Evolutionary conservation across 2,329 filamentous ascomycete species (phyloP).

Genomic region (Hypomyces perniciosus): DNA sequence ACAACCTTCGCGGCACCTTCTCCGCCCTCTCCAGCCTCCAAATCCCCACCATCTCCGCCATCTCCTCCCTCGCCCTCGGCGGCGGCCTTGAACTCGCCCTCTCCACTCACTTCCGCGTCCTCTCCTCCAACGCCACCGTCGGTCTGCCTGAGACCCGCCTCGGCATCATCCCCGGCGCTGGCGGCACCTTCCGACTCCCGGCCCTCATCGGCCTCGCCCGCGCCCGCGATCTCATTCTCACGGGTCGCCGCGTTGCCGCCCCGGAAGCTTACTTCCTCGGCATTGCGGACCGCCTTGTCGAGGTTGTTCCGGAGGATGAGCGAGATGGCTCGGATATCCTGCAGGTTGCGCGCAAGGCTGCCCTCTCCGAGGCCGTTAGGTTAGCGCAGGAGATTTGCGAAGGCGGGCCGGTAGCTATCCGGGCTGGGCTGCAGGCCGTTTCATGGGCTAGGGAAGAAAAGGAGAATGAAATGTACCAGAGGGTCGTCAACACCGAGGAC

Average conservation of each 20-base stretch:
- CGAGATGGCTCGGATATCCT: constrained; percentile 40
- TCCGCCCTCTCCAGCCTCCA: constrained; percentile 66
- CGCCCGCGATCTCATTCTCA: constrained; percentile 86
- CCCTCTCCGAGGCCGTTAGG: constrained; percentile 68
- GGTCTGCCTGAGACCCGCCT: constrained; percentile 87
- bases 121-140: constrained; percentile 70
- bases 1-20: constrained; percentile 70
- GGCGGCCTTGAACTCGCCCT: constrained; percentile 92
- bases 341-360: constrained; percentile 56
- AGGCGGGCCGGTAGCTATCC: constrained; percentile 77
- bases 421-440: constrained; percentile 74
- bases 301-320: constrained; percentile 58
- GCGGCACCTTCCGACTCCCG: constrained; percentile 84
- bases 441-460: constrained; percentile 63
- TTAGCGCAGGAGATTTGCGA: constrained; percentile 83
- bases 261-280: constrained; percentile 89
- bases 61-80: constrained; percentile 81
- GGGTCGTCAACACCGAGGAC: constrained; percentile 79
- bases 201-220: constrained; percentile 70
- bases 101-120: constrained; percentile 81
- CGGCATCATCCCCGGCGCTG: constrained; percentile 90
- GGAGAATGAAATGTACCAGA: constrained; percentile 84
- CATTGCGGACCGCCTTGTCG: constrained; percentile 82
- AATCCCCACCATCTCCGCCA: constrained; percentile 83
- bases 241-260: constrained; percentile 75